Evolutionary conservation across 306 rosid genomes (phyloP).

Genomic region (Lagenaria siceraria): DNA sequence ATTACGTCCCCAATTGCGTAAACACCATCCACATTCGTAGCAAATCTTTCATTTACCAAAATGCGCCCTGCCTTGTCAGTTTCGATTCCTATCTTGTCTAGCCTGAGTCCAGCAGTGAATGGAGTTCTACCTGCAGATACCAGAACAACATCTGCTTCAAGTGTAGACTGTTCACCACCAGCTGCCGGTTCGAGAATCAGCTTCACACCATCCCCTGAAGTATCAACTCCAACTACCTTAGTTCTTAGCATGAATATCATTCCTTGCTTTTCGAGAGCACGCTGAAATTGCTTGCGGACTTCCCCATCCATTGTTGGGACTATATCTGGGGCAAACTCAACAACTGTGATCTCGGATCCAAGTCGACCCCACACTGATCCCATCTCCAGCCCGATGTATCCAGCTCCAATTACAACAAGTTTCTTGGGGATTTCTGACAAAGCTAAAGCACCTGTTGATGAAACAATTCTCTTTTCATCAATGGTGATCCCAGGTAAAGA

Average conservation of each 20-base stretch:
- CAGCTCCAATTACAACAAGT: constrained; percentile 86
- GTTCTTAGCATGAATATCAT: constrained; percentile 83
- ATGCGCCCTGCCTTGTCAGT: constrained; percentile 74
- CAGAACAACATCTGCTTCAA: constrained; percentile 91
- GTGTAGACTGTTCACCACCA: constrained; percentile 64
- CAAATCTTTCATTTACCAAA: constrained; percentile 65
- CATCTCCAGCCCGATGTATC: constrained; percentile 95
- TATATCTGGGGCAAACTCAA: constrained; percentile 80
- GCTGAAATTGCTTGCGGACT: constrained; percentile 86
- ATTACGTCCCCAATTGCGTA: constrained; percentile 91
- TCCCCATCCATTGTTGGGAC: constrained; percentile 93
- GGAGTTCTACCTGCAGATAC: constrained; percentile 94
- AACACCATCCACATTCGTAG: constrained; percentile 63
- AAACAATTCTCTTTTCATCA: constrained; percentile 86
- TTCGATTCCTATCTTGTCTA: constrained; percentile 79
- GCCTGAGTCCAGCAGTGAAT: constrained; percentile 63
- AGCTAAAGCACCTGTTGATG: constrained; percentile 89
- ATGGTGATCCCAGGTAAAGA: constrained; percentile 77
- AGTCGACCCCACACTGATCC: constrained; percentile 95
- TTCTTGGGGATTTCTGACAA: constrained; percentile 74
- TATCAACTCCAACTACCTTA: constrained; percentile 77
- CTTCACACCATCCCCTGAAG: constrained; percentile 73
- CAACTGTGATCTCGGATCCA: constrained; percentile 83
- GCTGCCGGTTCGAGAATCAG: constrained; percentile 79
- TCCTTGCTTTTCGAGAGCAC: constrained; percentile 87